Base-by-base conservation (phyloP, 23 red algal genomes). In the Agarophyton chilense region DNA sequence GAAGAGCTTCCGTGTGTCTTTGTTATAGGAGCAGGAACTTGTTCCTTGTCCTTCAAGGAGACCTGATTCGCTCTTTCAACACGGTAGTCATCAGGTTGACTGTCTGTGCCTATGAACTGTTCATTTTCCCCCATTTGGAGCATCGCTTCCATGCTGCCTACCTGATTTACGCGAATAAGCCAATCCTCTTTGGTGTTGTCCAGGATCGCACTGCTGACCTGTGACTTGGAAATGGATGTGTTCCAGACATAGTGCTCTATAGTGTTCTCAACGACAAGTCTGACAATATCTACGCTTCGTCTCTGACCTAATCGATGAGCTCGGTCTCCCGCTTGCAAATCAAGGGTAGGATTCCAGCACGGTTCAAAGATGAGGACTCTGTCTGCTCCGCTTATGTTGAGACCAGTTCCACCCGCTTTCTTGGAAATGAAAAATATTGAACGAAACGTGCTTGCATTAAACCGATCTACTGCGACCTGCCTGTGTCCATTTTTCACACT, bases 251-350 rank as follows among this genome's bases (percentile, higher is more conserved):
- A 93, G 25, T 95, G 89, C 92, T 98, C 96, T 56, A 98, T 91
- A 28, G 96, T 98, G 76, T 84, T 73, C 46, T 86, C 79, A 28
- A 92, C 92, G 35, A 95, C 86, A 28, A 98, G 55, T n/a, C 93
- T 68, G 44, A 88, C 68, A 34, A 98, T 94, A 16, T 90, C 86
- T 26, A 98, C 96, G 11, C n/a, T 81, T 29, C 93, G 72, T 52
- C 40, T 93, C 64, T 98, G 96, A 52, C 96, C 96, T 28, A 98
- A 88, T 68, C 96, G 86, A 87, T 95, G 89, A 42, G 96, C 96
- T 58, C 96, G 53, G 81, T 98, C 96, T 44, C 87, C 83, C 17
- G 93, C 93, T 86, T 98, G 96, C 77, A 96, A 62, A 90, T 98
- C 96, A 31, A 92, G 51, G 9, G 89, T 94, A 26, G 96, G 96